Evolutionary conservation across 495 filamentous ascomycete genomes (phyloP), one percentile per base, ranked within the genome.

Genomic region (Cercophora newfieldiana): DNA sequence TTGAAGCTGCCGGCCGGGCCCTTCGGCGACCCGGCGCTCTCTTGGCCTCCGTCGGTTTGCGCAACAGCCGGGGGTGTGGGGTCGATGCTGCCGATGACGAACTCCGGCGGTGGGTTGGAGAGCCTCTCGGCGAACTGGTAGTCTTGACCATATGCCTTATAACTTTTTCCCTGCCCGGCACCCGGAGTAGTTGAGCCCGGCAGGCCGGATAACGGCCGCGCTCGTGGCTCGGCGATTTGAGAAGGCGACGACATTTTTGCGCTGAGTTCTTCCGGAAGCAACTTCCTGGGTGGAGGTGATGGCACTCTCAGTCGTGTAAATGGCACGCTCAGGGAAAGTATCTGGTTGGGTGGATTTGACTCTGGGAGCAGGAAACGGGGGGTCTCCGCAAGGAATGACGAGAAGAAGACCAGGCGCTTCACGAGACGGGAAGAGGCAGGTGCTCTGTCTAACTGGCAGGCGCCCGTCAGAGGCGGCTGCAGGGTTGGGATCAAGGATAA

Each of bases 61-160:
- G 50, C 25, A 19, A 51, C 21, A 16, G 44, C 49, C 24, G 51
- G 60, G n/a, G 53, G 44, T 16, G 57, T 10, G 53, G 25, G 12
- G 31, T 33, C 21, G 26, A 12, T 54, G 19, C 25, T 47, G 65
- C 48, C 53, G 22, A 68, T 33, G 18, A 73, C 54, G 8, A 75
- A 33, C 65, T 73, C 71, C 5, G 72, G 72, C 10, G 50, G 66
- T 2, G 72, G 72, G 25, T 75, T 75, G 4, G 59, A 48, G 62
- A 64, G 66, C 7, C 66, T 66, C 50, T 75, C 72, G 29, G 72
- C 71, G 60, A 66, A 75, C 29, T 67, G 71, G 56, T 73, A 71
- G 6, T 68, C 66, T 22, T 71, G 69, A 14, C 66, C 67, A 51
- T 59, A 73, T 16, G 56, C 56, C 55, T 68, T 71, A 59, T 60